A percentile compares a stretch with the other conserved stretches of the same genome.
phyloP scores from a whole-genome alignment of 495 filamentous ascomycete genomes.

The Hypoxylon crocopeplum region DNA sequence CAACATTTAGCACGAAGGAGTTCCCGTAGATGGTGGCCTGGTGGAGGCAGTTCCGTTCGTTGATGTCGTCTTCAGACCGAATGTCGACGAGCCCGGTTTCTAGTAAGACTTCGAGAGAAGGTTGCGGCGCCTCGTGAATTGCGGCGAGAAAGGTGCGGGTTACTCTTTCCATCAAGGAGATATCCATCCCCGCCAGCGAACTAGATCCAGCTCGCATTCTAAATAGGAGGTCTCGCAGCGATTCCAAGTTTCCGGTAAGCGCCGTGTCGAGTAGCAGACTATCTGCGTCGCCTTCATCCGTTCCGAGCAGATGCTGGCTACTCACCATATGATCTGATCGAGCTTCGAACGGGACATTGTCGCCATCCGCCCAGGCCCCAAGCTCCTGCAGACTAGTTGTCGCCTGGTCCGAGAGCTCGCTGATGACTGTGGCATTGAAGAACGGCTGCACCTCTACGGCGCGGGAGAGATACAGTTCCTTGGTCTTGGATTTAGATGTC shows the following conservation, averaged over 20 bases:
- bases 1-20: slow-evolving; percentile 74
- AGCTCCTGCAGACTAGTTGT: slow-evolving; percentile 91
- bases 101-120: slow-evolving; percentile 75
- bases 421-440: slow-evolving; percentile 96
- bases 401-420: slow-evolving; percentile 93
- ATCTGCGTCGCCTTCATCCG: slow-evolving; percentile 86
- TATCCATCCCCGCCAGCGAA: slow-evolving; percentile 49
- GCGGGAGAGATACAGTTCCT: slow-evolving; percentile 93
- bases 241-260: slow-evolving; percentile 72
- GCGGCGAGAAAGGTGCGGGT: slow-evolving; percentile 89
- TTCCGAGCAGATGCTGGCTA: slow-evolving; percentile 66
- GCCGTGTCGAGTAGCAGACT: slow-evolving; percentile 87
- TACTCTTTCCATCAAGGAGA: slow-evolving; percentile 67
- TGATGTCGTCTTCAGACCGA: slow-evolving; percentile 92
- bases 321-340: slow-evolving; percentile 68
- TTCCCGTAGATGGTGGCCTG: slow-evolving; percentile 92
- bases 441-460: slow-evolving; percentile 98
- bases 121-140: slow-evolving; percentile 82
- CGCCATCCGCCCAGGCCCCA: slow-evolving; percentile 95
- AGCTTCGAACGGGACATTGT: slow-evolving; percentile 80
- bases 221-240: slow-evolving; percentile 56
- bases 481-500: slow-evolving; percentile 97
- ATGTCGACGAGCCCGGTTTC: slow-evolving; percentile 84
- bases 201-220: slow-evolving; percentile 54
- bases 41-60: slow-evolving; percentile 93